Conservation (phyloP, 306 rosid genomes). For the Phaseolus lunatus region DNA sequence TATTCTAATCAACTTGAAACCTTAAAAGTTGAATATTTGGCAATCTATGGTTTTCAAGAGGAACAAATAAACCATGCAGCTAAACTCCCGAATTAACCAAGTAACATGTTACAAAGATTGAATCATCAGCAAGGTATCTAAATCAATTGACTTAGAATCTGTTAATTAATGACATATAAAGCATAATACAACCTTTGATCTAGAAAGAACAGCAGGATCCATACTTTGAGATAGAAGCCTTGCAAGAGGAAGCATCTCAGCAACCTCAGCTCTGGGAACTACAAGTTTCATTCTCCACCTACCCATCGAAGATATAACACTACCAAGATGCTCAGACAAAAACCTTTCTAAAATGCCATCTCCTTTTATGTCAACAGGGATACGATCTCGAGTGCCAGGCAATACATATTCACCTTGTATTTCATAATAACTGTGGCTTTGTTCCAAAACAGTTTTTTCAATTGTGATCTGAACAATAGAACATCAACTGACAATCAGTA, state of each 20-base stretch:
- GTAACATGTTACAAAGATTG: slow-evolving; percentile 15
- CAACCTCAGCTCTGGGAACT: slow-evolving; percentile 84
- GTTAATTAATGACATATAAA: slow-evolving; percentile 38
- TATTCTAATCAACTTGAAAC: slow-evolving; percentile 8
- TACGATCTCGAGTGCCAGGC: slow-evolving; percentile 75
- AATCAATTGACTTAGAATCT: slow-evolving; percentile 24
- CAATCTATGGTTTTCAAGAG: background rate
- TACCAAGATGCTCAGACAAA: slow-evolving; percentile 78
- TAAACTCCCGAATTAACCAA: slow-evolving; percentile 14
- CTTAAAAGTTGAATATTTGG: background rate
- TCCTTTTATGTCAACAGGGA: slow-evolving; percentile 59
- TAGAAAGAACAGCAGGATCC: slow-evolving; percentile 84
- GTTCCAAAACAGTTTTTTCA: slow-evolving; percentile 89
- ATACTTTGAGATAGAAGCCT: slow-evolving; percentile 86
- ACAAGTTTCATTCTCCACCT: slow-evolving; percentile 98
- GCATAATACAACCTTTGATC: slow-evolving; percentile 81
- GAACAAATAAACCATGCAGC: slow-evolving; percentile 1
- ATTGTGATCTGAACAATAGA: slow-evolving; percentile 74
- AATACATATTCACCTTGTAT: slow-evolving; percentile 97
- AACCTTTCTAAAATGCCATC: slow-evolving; percentile 62
- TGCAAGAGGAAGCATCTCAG: slow-evolving; percentile 98
- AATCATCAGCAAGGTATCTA: slow-evolving; percentile 32
- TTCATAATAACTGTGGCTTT: slow-evolving; percentile 86
- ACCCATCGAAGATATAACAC: slow-evolving; percentile 93
- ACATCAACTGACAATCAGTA: slow-evolving; percentile 45